Evolutionary conservation across 805 yeast genomes (phyloP).

Genomic region (Candida germanica): DNA sequence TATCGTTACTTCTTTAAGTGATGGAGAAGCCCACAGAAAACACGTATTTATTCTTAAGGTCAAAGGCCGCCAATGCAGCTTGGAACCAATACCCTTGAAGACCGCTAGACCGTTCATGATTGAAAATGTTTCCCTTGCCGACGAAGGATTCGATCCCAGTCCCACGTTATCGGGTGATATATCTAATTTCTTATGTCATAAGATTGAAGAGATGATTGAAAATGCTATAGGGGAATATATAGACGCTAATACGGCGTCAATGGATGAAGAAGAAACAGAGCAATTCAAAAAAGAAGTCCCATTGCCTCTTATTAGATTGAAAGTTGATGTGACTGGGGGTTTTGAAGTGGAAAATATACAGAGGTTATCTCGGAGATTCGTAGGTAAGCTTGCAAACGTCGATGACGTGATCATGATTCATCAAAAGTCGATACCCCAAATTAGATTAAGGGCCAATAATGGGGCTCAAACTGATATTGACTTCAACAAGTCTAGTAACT

Average conservation of each 20-base stretch:
- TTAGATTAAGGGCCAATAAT: neutral
- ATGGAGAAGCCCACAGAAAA: conserved; percentile 77
- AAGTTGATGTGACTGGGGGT: conserved; percentile 88
- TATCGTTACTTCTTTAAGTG: conserved; percentile 84
- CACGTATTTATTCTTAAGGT: conserved; percentile 70
- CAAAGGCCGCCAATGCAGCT: conserved; percentile 49
- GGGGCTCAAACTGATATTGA: neutral
- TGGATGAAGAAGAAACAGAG: conserved; percentile 4
- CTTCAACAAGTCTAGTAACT: neutral
- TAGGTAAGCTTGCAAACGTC: conserved; percentile 87
- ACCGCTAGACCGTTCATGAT: conserved; percentile 82
- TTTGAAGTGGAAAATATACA: conserved; percentile 90
- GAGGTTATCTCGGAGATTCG: conserved; percentile 85
- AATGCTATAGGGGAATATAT: conserved; percentile 51
- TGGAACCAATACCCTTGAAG: conserved; percentile 61
- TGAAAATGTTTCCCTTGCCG: conserved; percentile 56
- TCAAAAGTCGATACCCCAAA: conserved; percentile 39
- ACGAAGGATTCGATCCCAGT: conserved; percentile 57
- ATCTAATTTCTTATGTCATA: conserved; percentile 52
- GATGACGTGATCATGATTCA: conserved; percentile 77
- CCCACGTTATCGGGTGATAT: conserved; percentile 56
- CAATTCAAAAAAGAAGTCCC: conserved; percentile 40
- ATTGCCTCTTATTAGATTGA: conserved; percentile 73
- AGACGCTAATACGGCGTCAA: conserved; percentile 17
- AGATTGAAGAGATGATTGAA: conserved; percentile 65